A percentile compares a stretch with the other conserved stretches of the same genome.
Evolutionary conservation across 192 early-diverging fungal genomes (phyloP).

Genomic region (Podila verticillata): DNA sequence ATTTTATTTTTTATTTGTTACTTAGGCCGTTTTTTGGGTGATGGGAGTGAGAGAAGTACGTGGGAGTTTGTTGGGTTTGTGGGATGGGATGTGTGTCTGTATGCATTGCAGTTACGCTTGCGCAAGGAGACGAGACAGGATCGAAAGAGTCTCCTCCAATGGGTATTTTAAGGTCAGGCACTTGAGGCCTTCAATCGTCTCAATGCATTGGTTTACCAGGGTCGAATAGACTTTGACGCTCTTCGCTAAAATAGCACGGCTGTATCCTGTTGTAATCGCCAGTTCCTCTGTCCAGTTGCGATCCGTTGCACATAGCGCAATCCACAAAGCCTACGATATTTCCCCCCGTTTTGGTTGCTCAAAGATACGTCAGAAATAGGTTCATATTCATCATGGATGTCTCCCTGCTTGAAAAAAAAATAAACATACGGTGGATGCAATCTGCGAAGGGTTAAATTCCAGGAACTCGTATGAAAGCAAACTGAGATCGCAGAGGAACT

Average conservation of each 20-base stretch:
- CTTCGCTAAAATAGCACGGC: slow-evolving; percentile 12
- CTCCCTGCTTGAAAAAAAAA: no score
- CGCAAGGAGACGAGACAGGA: not conserved
- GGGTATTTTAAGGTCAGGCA: slow-evolving; percentile 18
- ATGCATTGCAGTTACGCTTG: no score
- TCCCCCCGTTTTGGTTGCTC: no score
- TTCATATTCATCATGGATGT: no score
- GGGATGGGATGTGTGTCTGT: no score
- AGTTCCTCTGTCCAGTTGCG: slow-evolving; percentile 34
- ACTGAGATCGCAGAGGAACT: slow-evolving; percentile 47
- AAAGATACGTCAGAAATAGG: no score
- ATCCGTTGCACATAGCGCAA: slow-evolving; percentile 19
- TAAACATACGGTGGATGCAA: slow-evolving; percentile 33
- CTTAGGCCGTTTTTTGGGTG: no score
- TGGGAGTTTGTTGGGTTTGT: no score
- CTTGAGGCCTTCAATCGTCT: not conserved
- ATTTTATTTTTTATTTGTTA: no score
- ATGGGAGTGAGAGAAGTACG: no score
- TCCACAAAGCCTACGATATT: slow-evolving; percentile 22
- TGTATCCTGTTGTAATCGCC: slow-evolving; percentile 37
- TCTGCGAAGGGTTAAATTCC: slow-evolving; percentile 24
- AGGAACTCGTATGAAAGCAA: slow-evolving; percentile 26
- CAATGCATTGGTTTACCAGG: not conserved
- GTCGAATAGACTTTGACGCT: slow-evolving; percentile 22
- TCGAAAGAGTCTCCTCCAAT: slow-evolving; percentile 8